These are phyloP conservation scores for Dryas integrifolia DNA, from an alignment of 331 rosid genomes.

Conservation along the genomic window DNA sequence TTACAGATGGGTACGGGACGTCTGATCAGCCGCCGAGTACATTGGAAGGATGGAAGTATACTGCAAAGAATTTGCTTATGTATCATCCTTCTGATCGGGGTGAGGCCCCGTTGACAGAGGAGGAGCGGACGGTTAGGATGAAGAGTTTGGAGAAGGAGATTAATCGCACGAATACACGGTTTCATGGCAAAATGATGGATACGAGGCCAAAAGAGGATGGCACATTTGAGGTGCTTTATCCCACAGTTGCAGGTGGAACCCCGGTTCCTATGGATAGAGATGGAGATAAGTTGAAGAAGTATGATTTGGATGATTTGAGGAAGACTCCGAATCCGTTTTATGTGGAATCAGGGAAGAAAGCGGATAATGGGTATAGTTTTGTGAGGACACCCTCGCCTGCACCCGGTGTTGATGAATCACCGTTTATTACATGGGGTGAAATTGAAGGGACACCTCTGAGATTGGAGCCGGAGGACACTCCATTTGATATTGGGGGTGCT, in stretches of 20 bases:
- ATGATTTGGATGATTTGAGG: conserved; percentile 93
- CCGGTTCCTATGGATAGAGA: conserved; percentile 65
- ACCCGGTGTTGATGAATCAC: conserved; percentile 86
- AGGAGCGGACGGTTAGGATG: conserved; percentile 63
- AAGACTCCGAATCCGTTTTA: conserved; percentile 85
- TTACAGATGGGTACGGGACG: conserved; percentile 91
- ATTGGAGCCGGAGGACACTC: conserved; percentile 84
- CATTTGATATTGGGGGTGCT: conserved; percentile 73
- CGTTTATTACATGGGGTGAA: conserved; percentile 96
- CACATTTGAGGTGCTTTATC: conserved; percentile 62
- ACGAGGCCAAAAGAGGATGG: conserved; percentile 79
- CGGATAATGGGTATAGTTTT: conserved; percentile 79
- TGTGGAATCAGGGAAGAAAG: conserved; percentile 70
- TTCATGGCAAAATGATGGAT: conserved; percentile 72
- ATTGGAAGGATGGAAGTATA: conserved; percentile 84
- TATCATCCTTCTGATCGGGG: conserved; percentile 92
- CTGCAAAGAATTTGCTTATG: conserved; percentile 83
- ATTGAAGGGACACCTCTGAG: conserved; percentile 93
- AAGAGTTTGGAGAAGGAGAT: conserved; percentile 83
- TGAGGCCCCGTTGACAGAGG: conserved; percentile 79
- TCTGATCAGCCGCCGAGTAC: conserved; percentile 87
- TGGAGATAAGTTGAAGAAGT: conserved; percentile 70
- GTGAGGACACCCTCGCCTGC: conserved; percentile 94
- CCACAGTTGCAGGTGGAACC: conserved; percentile 76
- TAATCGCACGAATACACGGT: conserved; percentile 55